These are phyloP conservation scores for Solanum chmielewskii DNA, from an alignment of 257 asterid species.

Conservation along the genomic window DNA sequence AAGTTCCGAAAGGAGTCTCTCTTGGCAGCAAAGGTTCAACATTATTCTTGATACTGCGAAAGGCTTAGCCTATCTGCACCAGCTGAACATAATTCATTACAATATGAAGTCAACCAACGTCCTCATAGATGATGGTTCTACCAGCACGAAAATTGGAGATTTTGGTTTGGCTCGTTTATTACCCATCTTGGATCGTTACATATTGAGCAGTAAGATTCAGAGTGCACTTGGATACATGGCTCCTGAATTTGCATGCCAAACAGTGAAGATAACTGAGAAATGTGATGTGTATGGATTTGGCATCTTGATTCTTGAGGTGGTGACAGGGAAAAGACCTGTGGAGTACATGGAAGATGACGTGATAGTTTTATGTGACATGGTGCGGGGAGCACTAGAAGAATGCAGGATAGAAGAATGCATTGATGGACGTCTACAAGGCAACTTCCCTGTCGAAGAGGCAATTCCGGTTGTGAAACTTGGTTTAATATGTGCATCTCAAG, in stretches of 20 bases:
- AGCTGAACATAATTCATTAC: constrained; percentile 52
- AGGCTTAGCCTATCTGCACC: constrained; percentile 64
- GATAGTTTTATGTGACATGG: constrained; percentile 62
- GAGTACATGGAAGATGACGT: constrained; percentile 88
- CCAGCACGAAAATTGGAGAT: constrained; percentile 66
- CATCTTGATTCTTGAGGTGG: constrained; percentile 48
- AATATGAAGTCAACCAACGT: constrained; percentile 60
- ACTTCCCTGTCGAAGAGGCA: constrained; percentile 56
- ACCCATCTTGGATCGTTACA: constrained; percentile 51
- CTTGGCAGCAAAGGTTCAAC: constrained; percentile 62
- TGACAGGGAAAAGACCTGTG: constrained; percentile 69
- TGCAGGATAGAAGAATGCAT: constrained; percentile 63
- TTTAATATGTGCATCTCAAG: constrained; percentile 74
- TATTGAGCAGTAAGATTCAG: constrained; percentile 75
- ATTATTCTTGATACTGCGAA: constrained; percentile 53
- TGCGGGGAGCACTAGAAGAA: constrained; percentile 65
- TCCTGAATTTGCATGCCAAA: constrained; percentile 78
- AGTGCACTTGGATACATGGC: constrained; percentile 89
- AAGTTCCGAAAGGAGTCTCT: constrained; percentile 17
- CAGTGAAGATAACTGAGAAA: constrained; percentile 73
- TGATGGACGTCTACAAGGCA: constrained; percentile 40
- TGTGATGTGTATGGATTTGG: constrained; percentile 86
- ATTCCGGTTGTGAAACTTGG: constrained; percentile 70
- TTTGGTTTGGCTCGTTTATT: constrained; percentile 61
- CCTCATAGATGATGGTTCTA: constrained; percentile 27